Conservation (phyloP, 768 basidiomycete genomes). For the Boletus rubropictus region DNA sequence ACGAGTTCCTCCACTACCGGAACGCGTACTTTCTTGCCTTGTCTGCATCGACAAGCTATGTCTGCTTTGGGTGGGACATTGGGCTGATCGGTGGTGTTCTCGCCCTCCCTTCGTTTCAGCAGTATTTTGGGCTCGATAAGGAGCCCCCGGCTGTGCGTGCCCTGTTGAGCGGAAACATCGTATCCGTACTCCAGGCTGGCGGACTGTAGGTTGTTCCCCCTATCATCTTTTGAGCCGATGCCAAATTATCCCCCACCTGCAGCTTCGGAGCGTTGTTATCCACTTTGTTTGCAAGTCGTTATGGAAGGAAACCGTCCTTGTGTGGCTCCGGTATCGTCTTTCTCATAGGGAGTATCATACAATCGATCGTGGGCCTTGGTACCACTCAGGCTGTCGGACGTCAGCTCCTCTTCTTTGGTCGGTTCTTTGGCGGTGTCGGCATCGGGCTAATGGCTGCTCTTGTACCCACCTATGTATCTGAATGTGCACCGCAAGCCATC, state of each 20-base stretch:
- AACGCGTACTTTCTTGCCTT: conserved; percentile 33
- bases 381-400: conserved; percentile 22
- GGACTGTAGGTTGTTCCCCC: conserved; percentile 27
- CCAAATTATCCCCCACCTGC: neutral
- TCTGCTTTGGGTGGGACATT: conserved; percentile 35
- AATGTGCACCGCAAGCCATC: conserved; percentile 34
- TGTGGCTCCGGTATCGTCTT: conserved; percentile 29
- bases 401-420: conserved; percentile 30
- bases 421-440: conserved; percentile 47
- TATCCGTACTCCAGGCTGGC: conserved; percentile 34
- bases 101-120: conserved; percentile 32
- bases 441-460: conserved; percentile 35
- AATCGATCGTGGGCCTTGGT: conserved; percentile 32
- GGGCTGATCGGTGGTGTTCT: conserved; percentile 35
- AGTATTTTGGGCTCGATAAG: conserved; percentile 31
- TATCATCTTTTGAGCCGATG: neutral
- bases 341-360: conserved; percentile 32
- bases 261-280: conserved; percentile 25
- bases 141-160: conserved; percentile 23
- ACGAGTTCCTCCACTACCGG: conserved; percentile 25
- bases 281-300: conserved; percentile 27
- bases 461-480: conserved; percentile 36
- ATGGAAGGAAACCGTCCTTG: conserved; percentile 36
- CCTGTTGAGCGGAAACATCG: conserved; percentile 33
- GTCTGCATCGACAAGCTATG: conserved; percentile 31